These are phyloP conservation scores for Kluyveromyces marxianus DNA, from an alignment of 1,139 yeast genomes.

Conservation along the genomic window DNA sequence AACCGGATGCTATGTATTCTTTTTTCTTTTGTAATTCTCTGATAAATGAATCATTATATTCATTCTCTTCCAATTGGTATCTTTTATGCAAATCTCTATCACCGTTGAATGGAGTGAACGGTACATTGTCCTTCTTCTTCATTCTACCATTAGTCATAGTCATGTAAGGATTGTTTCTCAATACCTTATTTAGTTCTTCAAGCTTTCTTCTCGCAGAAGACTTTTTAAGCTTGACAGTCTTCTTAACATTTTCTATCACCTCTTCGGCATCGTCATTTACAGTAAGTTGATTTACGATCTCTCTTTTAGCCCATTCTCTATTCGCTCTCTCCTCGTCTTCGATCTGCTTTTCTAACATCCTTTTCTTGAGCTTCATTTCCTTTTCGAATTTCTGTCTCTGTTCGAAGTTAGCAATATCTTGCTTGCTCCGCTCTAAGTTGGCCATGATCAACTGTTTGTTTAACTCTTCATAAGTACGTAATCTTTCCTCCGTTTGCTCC, in stretches of 20 bases:
- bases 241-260: constrained; percentile 45
- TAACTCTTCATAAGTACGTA: constrained; percentile 64
- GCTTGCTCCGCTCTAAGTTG: constrained; percentile 63
- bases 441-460: constrained; percentile 72
- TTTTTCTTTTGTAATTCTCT: constrained; percentile 54
- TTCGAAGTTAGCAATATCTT: constrained; percentile 53
- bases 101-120: constrained; percentile 93
- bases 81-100: constrained; percentile 55
- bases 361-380: constrained; percentile 51
- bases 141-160: constrained; percentile 17
- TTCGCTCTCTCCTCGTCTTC: constrained; percentile 61
- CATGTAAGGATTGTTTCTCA: constrained; percentile 30
- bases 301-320: constrained; percentile 53
- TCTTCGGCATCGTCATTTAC: constrained; percentile 41
- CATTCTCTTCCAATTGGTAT: constrained; percentile 36
- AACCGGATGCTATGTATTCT: constrained; percentile 81
- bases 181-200: constrained; percentile 49
- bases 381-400: constrained; percentile 47
- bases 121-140: constrained; percentile 32
- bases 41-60: constrained; percentile 55
- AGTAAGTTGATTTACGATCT: constrained; percentile 63
- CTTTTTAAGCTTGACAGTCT: constrained; percentile 55
- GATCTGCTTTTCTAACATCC: constrained; percentile 58
- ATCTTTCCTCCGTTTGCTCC: constrained; percentile 61
- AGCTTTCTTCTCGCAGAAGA: constrained; percentile 59